Evolutionary conservation across 2,329 filamentous ascomycete species (phyloP), one percentile per base, ranked within the genome.

Genomic region (Alternaria hordeiaustralica): DNA sequence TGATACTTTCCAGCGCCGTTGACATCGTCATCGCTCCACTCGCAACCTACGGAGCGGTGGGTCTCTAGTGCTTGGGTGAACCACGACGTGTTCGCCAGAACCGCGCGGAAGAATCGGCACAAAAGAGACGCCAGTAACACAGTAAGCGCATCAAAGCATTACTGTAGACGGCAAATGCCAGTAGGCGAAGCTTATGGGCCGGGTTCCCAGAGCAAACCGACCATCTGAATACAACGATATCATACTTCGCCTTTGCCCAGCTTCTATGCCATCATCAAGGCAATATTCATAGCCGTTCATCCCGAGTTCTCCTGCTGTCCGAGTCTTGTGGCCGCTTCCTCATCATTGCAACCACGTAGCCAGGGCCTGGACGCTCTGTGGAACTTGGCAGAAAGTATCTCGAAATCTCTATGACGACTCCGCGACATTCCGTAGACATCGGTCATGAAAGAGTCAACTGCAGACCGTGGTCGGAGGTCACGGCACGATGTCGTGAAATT

Each of bases 11-110:
- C 30, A 60, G 36, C 53, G 46, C 61, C 58, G 46, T 57, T 46
- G 21, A 23, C 46, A 26, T n/a, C 58, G 60, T 63, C 60, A 63
- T 63, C 45, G 60, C 36, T 55, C 56, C 56, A 63, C 60, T 33
- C 33, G 47, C 45, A 20, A 33, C 15, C 21, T 21, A 45, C 53
- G 30, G 43, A 62, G 30, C 43, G 25, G 55, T 59, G 60, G 49
- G 30, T 49, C 28, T 25, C 23, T 41, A 21, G n/a, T 30, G 18
- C 41, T 33, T 58, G 47, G 43, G 12, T 28, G 54, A 23, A 47
- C 53, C 43, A 41, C 23, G 28, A 20, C 18, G 44, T n/a, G 25
- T 23, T 44, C 47, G 28, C 25, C 26, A 36, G 23, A 43, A 55
- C 11, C 26, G 21, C 23, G 41, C 36, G 54, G 54, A 21, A 33